Base-by-base conservation (phyloP, 805 yeast genomes). In the Candida tammaniensis region DNA sequence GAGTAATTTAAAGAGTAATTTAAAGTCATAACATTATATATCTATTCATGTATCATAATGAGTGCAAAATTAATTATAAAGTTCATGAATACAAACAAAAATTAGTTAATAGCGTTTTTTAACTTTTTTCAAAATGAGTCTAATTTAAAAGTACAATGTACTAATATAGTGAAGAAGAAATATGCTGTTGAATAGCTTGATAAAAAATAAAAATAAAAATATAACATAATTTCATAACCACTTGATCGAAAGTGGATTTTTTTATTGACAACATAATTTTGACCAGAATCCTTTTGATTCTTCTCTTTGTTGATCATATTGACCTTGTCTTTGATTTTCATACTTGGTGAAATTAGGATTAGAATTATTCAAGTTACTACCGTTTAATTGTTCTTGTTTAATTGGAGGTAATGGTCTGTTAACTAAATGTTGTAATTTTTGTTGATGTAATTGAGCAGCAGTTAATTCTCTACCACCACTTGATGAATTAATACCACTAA, bases 391-490 rank as follows among this genome's bases (percentile, higher is more conserved):
- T 40, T 67, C 73, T 48, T 64, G 72, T 46, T 64, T 66, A 40
- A 68, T 68, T 2, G 73, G 72, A 23, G 73, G 73, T 47, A 68
- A 62, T 9, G 73, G 73, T 39, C 73, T 54, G 52, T 68, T 68
- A 39, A 67, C 71, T 56, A 68, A 64, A 45, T 65, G 70, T 47
- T 68, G 73, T 51, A 67, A 63, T 51, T 68, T 67, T 44, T 66
- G 72, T 51, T 67, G 73, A 49, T 67, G 72, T 36, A 67, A 64
- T 49, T 68, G 72, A 21, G 71, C 72, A 5, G 71, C 70, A n/a
- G 61, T 48, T 40, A 61, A 51, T 46, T 63, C 70, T 37, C 61
- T 18, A 23, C 32, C 35, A 24, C 24, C 24, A 16, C 20, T 10
- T 5, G 27, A 24, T 10, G 28, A 23, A 24, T 24, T 24, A 10